Evolutionary conservation across 495 filamentous ascomycete species (phyloP).

Genomic region (Penicillium steckii): DNA sequence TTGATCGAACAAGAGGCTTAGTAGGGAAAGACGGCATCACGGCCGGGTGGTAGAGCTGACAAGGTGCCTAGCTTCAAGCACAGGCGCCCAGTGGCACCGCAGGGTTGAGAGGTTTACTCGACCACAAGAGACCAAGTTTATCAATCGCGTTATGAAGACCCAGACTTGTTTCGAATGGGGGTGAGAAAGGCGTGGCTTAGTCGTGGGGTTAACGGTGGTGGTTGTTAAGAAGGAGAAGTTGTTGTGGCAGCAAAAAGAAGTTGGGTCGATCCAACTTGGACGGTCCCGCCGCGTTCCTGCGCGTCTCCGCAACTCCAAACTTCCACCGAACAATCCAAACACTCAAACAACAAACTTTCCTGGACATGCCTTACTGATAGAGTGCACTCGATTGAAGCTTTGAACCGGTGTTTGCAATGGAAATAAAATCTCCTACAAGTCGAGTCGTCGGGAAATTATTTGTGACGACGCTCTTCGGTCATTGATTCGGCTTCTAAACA

Average conservation of each 20-base stretch:
- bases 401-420: conserved; percentile 6
- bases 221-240: conserved; percentile 24
- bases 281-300: conserved; percentile 32
- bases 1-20: conserved; percentile 35
- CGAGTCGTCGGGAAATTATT: conserved; percentile 14
- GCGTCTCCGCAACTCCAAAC: conserved; percentile 20
- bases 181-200: background rate
- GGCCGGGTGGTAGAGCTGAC: conserved; percentile 12
- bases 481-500: conserved; percentile 23
- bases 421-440: conserved; percentile 13
- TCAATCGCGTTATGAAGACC: background rate
- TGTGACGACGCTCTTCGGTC: conserved; percentile 21
- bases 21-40: conserved; percentile 41
- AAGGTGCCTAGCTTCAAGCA: conserved; percentile 13
- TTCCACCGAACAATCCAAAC: conserved; percentile 7
- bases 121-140: background rate
- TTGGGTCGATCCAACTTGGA: conserved; percentile 18
- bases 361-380: conserved; percentile 13
- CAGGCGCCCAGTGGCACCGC: conserved; percentile 24
- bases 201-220: conserved; percentile 4
- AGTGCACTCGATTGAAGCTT: conserved; percentile 1
- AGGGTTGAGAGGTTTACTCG: conserved; percentile 1
- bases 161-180: background rate
- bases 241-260: conserved; percentile 25
- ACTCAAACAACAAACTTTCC: background rate